Evolutionary conservation across 140 eudicot species (phyloP).

Genomic region (Stevia rebaudiana): DNA sequence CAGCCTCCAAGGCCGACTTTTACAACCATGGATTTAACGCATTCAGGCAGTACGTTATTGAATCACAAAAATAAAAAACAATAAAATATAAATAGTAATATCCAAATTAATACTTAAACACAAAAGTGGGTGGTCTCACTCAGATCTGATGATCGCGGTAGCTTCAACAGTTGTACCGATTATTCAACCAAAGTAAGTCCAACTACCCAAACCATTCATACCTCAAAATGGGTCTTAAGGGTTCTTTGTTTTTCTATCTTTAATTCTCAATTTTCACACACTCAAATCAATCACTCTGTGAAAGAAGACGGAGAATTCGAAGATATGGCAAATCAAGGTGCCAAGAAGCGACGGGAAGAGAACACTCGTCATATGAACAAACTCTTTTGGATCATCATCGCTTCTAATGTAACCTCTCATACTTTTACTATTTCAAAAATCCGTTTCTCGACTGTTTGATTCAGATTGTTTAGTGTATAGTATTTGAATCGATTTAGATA

Average conservation of each 20-base stretch:
- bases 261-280: neutral
- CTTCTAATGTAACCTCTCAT: conserved; percentile 51
- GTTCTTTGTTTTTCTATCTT: conserved; percentile 5
- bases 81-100: too few species aligned
- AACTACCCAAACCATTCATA: conserved; percentile 2
- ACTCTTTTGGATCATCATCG: conserved; percentile 63
- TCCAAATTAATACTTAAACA: too few species aligned
- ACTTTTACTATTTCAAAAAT: neutral
- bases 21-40: too few species aligned
- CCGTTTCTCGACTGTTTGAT: neutral
- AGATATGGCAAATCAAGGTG: conserved; percentile 88
- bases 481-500: conserved; percentile 5
- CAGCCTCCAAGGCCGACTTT: too few species aligned
- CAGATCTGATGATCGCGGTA: too few species aligned
- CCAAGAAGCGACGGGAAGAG: conserved; percentile 88
- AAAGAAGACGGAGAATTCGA: neutral
- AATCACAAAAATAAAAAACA: too few species aligned
- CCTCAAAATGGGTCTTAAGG: conserved; percentile 18
- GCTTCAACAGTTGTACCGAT: too few species aligned
- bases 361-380: conserved; percentile 77
- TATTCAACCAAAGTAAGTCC: neutral
- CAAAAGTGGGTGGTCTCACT: too few species aligned
- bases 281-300: neutral
- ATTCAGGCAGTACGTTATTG: too few species aligned
- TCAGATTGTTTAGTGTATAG: neutral